Evolutionary conservation across 306 rosid genomes (phyloP).

Genomic region (Glycyrrhiza uralensis): DNA sequence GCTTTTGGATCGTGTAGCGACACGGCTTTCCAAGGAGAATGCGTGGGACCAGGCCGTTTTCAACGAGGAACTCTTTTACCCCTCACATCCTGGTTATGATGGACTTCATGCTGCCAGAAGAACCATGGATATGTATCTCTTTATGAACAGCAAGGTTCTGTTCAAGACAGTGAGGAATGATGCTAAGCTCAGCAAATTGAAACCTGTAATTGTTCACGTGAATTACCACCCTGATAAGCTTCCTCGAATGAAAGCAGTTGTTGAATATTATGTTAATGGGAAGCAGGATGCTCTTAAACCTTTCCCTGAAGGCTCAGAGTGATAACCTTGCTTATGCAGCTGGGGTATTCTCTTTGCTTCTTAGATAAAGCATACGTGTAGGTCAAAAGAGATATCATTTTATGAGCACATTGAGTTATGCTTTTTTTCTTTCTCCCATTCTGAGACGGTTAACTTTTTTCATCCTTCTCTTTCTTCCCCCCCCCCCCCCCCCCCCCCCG

Average conservation of each 20-base stretch:
- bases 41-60: slow-evolving; percentile 98
- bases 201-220: slow-evolving; percentile 78
- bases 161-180: slow-evolving; percentile 84
- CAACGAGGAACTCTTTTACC: slow-evolving; percentile 86
- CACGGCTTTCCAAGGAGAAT: slow-evolving; percentile 59
- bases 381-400: slow-evolving; percentile 4
- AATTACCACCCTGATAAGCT: slow-evolving; percentile 90
- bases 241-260: slow-evolving; percentile 75
- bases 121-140: slow-evolving; percentile 81
- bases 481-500: too few relatives aligned
- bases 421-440: slow-evolving; percentile 17
- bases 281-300: slow-evolving; percentile 68
- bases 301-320: slow-evolving; percentile 84
- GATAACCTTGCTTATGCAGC: slow-evolving; percentile 31
- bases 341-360: neutral
- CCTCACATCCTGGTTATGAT: slow-evolving; percentile 73
- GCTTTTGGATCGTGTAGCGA: slow-evolving; percentile 85
- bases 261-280: slow-evolving; percentile 69
- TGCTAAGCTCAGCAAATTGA: slow-evolving; percentile 55
- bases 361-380: slow-evolving; percentile 9
- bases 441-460: slow-evolving; percentile 10
- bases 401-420: slow-evolving; percentile 28
- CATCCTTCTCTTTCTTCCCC: too few relatives aligned
- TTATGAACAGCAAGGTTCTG: slow-evolving; percentile 88
- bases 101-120: slow-evolving; percentile 88